phyloP scores from a whole-genome alignment of 805 yeast genomes.

The Ogataea ganodermae region DNA sequence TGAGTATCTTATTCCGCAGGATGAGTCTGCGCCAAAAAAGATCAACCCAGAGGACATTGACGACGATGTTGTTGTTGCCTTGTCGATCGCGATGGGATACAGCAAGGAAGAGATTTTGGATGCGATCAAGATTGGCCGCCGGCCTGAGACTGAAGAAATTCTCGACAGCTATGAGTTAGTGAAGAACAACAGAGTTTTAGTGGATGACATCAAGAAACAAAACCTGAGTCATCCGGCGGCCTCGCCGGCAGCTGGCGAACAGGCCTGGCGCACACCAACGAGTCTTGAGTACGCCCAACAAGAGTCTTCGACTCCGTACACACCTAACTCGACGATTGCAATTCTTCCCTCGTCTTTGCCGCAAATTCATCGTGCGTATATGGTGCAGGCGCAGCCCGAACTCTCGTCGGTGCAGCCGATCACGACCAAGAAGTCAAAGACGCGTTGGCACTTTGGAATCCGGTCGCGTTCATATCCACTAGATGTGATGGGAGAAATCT shows the following conservation, averaged over 20 bases:
- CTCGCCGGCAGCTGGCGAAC: slow-evolving; percentile 11
- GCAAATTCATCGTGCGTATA: slow-evolving; percentile 89
- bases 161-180: slow-evolving; percentile 83
- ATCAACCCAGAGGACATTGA: slow-evolving; percentile 50
- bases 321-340: slow-evolving; percentile 82
- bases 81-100: slow-evolving; percentile 85
- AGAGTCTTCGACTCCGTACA: slow-evolving; percentile 39
- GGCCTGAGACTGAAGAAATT: slow-evolving; percentile 65
- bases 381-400: slow-evolving; percentile 51
- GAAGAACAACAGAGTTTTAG: slow-evolving; percentile 73
- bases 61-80: slow-evolving; percentile 71
- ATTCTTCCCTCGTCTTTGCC: slow-evolving; percentile 93
- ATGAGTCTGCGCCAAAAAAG: slow-evolving; percentile 38
- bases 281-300: slow-evolving; percentile 30
- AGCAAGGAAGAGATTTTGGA: slow-evolving; percentile 80
- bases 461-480: slow-evolving; percentile 93
- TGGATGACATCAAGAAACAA: slow-evolving; percentile 59
- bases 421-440: slow-evolving; percentile 78
- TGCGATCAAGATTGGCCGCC: slow-evolving; percentile 47
- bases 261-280: slow-evolving; percentile 35
- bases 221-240: slow-evolving; percentile 7
- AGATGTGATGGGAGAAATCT: slow-evolving; percentile 98
- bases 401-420: slow-evolving; percentile 44
- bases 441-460: slow-evolving; percentile 98
- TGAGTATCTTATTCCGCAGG: slow-evolving; percentile 71